Conservation (phyloP, 179 eudicot genomes). For the Sideroxylon spinosum region DNA sequence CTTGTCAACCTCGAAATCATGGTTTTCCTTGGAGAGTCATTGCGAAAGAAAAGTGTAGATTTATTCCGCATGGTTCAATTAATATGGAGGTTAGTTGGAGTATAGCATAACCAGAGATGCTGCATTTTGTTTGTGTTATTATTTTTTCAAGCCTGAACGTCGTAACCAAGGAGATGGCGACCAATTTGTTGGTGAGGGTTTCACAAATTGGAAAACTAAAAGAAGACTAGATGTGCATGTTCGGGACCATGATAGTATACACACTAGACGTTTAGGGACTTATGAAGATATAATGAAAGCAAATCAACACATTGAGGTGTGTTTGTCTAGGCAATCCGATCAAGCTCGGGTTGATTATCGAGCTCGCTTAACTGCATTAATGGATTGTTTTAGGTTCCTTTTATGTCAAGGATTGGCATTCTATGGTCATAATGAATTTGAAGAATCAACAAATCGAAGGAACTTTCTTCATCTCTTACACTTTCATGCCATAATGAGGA, state of each 20-base stretch:
- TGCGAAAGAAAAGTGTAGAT: background rate
- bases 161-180: too few relatives aligned
- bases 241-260: background rate
- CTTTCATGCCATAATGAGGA: background rate
- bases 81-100: background rate
- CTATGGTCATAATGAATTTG: background rate
- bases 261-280: background rate
- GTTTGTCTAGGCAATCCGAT: background rate
- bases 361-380: background rate
- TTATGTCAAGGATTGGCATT: too few relatives aligned
- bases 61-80: background rate
- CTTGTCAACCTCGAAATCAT: too few relatives aligned
- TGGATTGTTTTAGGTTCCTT: too few relatives aligned
- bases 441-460: background rate
- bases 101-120: too few relatives aligned
- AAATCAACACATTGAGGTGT: background rate
- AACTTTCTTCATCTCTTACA: background rate
- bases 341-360: background rate
- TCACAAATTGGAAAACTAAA: background rate
- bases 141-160: too few relatives aligned
- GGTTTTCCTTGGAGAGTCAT: too few relatives aligned
- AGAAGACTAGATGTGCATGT: background rate
- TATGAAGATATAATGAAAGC: background rate
- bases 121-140: too few relatives aligned
- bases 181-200: background rate